A percentile compares a stretch with the other conserved stretches of the same genome.
Evolutionary conservation across 768 basidiomycete species (phyloP).

Genomic region (Suillus fuscotomentosus): DNA sequence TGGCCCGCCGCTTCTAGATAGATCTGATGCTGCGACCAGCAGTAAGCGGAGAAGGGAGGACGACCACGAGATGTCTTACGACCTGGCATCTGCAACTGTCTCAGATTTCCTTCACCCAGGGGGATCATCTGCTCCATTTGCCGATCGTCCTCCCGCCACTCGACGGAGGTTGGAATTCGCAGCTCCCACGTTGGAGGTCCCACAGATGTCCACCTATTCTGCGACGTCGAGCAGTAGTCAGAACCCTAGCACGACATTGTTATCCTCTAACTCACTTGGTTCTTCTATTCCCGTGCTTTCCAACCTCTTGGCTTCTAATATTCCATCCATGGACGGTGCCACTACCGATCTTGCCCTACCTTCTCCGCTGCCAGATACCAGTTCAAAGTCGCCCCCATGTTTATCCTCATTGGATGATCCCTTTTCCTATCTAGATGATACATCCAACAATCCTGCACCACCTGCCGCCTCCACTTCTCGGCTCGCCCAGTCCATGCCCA

Average conservation of each 20-base stretch:
- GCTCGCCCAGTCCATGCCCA: slow-evolving; percentile 21
- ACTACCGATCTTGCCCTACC: slow-evolving; percentile 4
- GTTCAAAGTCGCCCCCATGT: neutral
- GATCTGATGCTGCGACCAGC: slow-evolving; percentile 9
- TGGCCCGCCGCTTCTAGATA: slow-evolving; percentile 8
- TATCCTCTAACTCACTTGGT: neutral
- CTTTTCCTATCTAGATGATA: slow-evolving; percentile 56
- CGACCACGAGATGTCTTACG: slow-evolving; percentile 50
- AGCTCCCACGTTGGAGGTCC: neutral
- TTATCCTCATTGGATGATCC: slow-evolving; percentile 42
- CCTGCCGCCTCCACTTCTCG: slow-evolving; percentile 22
- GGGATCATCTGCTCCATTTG: slow-evolving; percentile 1
- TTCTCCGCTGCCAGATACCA: neutral
- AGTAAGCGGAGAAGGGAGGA: slow-evolving; percentile 60
- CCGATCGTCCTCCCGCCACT: slow-evolving; percentile 18
- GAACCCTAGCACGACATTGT: neutral
- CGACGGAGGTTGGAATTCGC: slow-evolving; percentile 18
- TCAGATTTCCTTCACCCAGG: slow-evolving; percentile 44
- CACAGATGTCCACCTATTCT: neutral
- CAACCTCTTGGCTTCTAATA: neutral
- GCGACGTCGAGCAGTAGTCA: neutral
- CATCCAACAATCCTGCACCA: slow-evolving; percentile 28
- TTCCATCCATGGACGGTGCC: neutral
- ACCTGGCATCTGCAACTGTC: slow-evolving; percentile 53
- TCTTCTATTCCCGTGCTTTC: slow-evolving; percentile 1